Base-by-base conservation (phyloP, 23 red algal genomes). In the Rhodosorus marinus region DNA sequence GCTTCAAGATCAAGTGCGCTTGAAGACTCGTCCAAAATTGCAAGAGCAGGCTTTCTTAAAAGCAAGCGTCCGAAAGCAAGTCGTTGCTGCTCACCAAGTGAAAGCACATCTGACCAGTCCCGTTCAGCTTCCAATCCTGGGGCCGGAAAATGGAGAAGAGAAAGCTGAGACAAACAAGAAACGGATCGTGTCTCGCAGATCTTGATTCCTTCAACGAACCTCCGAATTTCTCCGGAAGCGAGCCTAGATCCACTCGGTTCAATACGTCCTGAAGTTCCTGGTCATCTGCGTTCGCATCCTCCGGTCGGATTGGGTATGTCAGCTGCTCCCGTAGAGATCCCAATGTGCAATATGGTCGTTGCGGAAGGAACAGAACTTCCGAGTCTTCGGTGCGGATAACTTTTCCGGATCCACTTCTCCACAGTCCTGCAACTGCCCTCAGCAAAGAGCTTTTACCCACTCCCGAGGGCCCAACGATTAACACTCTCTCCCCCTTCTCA, bases 61-160 rank as follows among this genome's bases (percentile, higher is more conserved):
- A 85, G 4, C 24, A 98, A 43, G 8, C 90, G 53, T 47, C 79
- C 80, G 47, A 98, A 98, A 6, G 78, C 90, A 11, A 98, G 53
- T 5, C 90, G 71, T 57, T 98, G 90, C 62, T 98, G 90, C 72
- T 98, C 90, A 24, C 90, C 90, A 24, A 98, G 52, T 51, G 73
- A 81, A 31, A 98, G 54, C 15, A 72, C 64, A 17, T 43, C 38
- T 2, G 63, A 31, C 48, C 32, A 54, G 29, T 92, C 83, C 32
- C 72, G 59, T n/a, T 32, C 30, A 8, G 67, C 65, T 15, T 67
- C 41, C 30, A 98, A 50, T 2, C n/a, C n/a, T n/a, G n/a, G n/a
- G n/a, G n/a, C n/a, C n/a, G n/a, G n/a, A n/a, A n/a, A n/a, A n/a
- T n/a, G n/a, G n/a, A n/a, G n/a, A n/a, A n/a, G n/a, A n/a, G n/a